Evolutionary conservation across 495 filamentous ascomycete genomes (phyloP).

Genomic region (Aspergillus olivimuriae): DNA sequence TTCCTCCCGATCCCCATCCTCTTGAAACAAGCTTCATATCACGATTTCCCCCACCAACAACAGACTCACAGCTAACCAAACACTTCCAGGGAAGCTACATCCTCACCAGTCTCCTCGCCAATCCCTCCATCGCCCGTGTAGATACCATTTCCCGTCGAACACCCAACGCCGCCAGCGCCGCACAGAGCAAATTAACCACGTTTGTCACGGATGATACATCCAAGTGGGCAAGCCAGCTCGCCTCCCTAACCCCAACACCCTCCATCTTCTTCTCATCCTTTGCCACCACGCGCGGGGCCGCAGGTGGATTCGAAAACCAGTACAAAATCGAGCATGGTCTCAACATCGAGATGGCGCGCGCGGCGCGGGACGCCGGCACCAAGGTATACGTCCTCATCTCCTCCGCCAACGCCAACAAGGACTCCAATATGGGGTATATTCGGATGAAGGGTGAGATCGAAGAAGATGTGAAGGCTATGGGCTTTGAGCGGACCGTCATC

Average conservation of each 20-base stretch:
- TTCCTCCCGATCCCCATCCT: too few species aligned
- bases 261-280: slow-evolving; percentile 58
- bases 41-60: too few species aligned
- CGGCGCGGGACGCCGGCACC: slow-evolving; percentile 56
- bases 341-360: slow-evolving; percentile 61
- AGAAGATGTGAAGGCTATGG: slow-evolving; percentile 61
- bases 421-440: slow-evolving; percentile 47
- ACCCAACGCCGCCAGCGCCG: slow-evolving; percentile 21
- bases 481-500: slow-evolving; percentile 69
- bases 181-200: slow-evolving; percentile 37
- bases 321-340: slow-evolving; percentile 72
- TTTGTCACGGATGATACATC: slow-evolving; percentile 39
- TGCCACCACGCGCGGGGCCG: slow-evolving; percentile 58
- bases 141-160: slow-evolving; percentile 44
- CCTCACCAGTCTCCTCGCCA: slow-evolving; percentile 38
- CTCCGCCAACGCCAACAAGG: slow-evolving; percentile 40
- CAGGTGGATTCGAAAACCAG: slow-evolving; percentile 65
- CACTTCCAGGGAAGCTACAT: slow-evolving; percentile 39
- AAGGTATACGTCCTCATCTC: slow-evolving; percentile 67
- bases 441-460: slow-evolving; percentile 81
- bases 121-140: slow-evolving; percentile 31
- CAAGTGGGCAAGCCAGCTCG: slow-evolving; percentile 52
- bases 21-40: too few species aligned
- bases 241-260: slow-evolving; percentile 48
- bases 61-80: neutral